phyloP scores from a whole-genome alignment of 2,329 filamentous ascomycete species.

The Botryotinia globosa region DNA sequence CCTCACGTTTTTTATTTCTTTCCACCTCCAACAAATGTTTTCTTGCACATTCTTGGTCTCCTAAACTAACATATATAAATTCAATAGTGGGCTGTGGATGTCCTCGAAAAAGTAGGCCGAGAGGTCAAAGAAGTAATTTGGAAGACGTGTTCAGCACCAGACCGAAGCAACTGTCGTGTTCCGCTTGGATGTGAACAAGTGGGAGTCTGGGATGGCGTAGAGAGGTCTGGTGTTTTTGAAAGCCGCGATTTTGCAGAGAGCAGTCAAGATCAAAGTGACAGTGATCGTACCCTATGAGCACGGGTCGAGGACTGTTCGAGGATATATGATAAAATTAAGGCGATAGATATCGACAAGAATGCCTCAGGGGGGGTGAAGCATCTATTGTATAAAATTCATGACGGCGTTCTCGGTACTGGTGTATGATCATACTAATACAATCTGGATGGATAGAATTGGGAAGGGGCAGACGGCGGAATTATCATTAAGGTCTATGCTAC shows the following conservation, averaged over 20 bases:
- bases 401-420: neutral
- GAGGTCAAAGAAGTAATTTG: slow-evolving; percentile 82
- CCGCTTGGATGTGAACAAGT: slow-evolving; percentile 37
- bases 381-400: neutral
- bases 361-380: rapidly evolving
- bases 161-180: slow-evolving; percentile 31
- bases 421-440: neutral
- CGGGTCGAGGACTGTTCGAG: neutral
- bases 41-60: neutral
- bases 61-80: neutral
- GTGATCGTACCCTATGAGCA: slow-evolving; percentile 7
- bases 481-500: neutral
- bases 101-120: slow-evolving; percentile 74
- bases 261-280: slow-evolving; percentile 11
- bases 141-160: slow-evolving; percentile 59
- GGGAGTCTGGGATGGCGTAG: slow-evolving; percentile 28
- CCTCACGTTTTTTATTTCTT: no score
- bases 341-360: neutral
- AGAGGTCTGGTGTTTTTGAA: slow-evolving; percentile 28
- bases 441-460: neutral
- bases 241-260: slow-evolving; percentile 23
- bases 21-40: no score
- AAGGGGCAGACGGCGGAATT: no score
- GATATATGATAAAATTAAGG: neutral
- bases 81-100: slow-evolving; percentile 76